These are phyloP conservation scores for Terfezia boudieri DNA, from an alignment of 495 filamentous ascomycete species.

Conservation along the genomic window DNA sequence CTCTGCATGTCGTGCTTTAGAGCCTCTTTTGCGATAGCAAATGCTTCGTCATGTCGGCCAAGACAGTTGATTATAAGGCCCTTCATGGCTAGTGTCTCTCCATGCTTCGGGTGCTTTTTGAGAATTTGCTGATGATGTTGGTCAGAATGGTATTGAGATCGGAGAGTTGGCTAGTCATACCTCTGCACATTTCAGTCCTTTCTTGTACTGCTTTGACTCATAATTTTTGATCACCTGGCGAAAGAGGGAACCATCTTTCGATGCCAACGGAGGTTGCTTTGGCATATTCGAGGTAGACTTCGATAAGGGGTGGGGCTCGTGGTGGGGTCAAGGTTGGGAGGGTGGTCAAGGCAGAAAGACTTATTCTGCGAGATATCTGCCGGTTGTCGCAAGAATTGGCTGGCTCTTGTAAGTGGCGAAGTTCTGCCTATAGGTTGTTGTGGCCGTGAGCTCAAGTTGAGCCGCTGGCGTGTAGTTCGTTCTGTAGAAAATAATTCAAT, in stretches of 20 bases:
- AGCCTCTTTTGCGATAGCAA: slow-evolving; percentile 73
- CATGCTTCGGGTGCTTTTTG: slow-evolving; percentile 81
- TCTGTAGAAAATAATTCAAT: too few relatives aligned
- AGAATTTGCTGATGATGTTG: slow-evolving; percentile 55
- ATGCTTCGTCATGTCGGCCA: slow-evolving; percentile 80
- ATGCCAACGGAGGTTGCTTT: slow-evolving; percentile 64
- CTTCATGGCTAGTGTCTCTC: slow-evolving; percentile 97
- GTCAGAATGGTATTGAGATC: not conserved
- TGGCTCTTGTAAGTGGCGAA: too few relatives aligned
- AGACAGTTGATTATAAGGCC: slow-evolving; percentile 83
- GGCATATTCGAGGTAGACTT: slow-evolving; percentile 9
- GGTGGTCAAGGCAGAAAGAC: too few relatives aligned
- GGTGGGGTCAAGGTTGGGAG: too few relatives aligned
- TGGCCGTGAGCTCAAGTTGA: too few relatives aligned
- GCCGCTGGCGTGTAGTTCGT: too few relatives aligned
- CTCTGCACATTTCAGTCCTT: slow-evolving; percentile 30
- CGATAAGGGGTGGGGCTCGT: too few relatives aligned
- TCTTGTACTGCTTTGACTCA: slow-evolving; percentile 97
- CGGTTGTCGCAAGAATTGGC: too few relatives aligned
- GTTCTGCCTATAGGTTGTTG: too few relatives aligned
- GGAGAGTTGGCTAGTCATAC: slow-evolving; percentile 2
- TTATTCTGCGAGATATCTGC: too few relatives aligned
- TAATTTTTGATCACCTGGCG: slow-evolving; percentile 82
- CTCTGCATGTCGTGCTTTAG: slow-evolving; percentile 92
- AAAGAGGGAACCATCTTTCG: slow-evolving; percentile 87